Evolutionary conservation across 73 alveolate genomes (phyloP), one percentile per base, ranked within the genome.

Genomic region (Symbiodinium pilosum): DNA sequence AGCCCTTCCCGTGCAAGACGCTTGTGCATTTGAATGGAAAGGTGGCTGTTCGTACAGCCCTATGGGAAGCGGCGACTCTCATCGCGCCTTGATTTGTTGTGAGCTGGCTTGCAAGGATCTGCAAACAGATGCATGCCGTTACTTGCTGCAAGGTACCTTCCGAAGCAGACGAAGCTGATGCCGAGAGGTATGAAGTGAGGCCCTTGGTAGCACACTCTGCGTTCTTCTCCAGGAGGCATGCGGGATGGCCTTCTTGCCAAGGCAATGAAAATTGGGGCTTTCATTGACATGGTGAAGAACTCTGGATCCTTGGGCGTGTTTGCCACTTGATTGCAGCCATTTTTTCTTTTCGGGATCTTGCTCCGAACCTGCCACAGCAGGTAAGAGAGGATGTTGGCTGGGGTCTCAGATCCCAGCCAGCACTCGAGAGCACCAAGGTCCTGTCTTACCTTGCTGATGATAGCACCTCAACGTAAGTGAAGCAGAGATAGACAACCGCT

Each of bases 231-330:
- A n/a, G 20, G 0, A n/a, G 1, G 28, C 32, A 26, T 0, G 68
- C 68, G 21, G 1, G 68, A 24, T 16, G 21, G 12, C 68, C 34
- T 54, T 26, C 73, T 54, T 54, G 12, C 34, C 26, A 54, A 54
- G 38, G 81, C 81, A 9, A 32, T 64, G 30, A 64, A 64, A 38
- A 64, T 28, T 64, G 81, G 81, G 34, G 81, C 81, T 14, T 64
- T 64, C 38, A 64, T 64, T 28, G 81, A 64, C 81, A 64, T 64
- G 81, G 81, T 64, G 81, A 64, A 64, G 38, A 64, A 38, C 81
- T 64, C 39, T n/a, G 34, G 81, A 32, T 64, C 81, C 81, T 18
- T 64, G 81, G 81, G 81, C 30, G 81, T 64, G 81, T 64, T 64
- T 64, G 81, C 38, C 34, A n/a, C 73, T 54, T 54, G 73, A 12